Conservation (phyloP, 1,284 basidiomycete species). For the Mycena sp. region DNA sequence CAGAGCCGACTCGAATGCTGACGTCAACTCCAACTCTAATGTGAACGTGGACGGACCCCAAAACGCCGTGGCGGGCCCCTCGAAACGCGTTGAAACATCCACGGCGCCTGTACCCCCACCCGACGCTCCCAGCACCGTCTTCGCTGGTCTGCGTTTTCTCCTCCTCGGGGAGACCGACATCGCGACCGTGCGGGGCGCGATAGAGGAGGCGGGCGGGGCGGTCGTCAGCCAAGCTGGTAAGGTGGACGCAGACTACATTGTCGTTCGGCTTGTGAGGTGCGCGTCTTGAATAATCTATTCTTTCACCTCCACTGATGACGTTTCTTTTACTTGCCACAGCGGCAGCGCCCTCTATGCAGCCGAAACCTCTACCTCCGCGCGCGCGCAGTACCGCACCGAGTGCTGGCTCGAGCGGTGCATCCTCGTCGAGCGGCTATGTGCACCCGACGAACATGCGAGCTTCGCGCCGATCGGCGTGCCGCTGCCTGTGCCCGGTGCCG, state of each 20-base stretch:
- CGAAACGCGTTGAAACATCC: neutral
- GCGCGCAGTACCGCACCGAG: slow-evolving; percentile 76
- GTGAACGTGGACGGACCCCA: too few species aligned
- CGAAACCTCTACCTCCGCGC: slow-evolving; percentile 57
- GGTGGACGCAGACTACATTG: slow-evolving; percentile 67
- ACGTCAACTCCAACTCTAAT: neutral
- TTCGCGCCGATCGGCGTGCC: slow-evolving; percentile 69
- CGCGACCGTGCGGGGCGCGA: slow-evolving; percentile 62
- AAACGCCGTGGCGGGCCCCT: neutral
- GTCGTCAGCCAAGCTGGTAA: slow-evolving; percentile 51
- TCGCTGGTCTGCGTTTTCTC: slow-evolving; percentile 64
- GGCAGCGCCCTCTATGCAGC: slow-evolving; percentile 70
- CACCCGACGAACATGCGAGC: slow-evolving; percentile 66
- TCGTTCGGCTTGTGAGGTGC: slow-evolving; percentile 80
- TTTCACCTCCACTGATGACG: neutral
- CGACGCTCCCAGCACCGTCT: slow-evolving; percentile 50
- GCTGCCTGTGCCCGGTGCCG: slow-evolving; percentile 67
- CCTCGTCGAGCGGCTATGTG: slow-evolving; percentile 72
- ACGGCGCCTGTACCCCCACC: neutral
- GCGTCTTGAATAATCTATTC: slow-evolving; percentile 29
- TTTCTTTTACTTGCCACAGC: slow-evolving; percentile 48
- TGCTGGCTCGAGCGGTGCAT: slow-evolving; percentile 86
- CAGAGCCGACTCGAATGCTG: neutral
- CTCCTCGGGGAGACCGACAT: slow-evolving; percentile 73
- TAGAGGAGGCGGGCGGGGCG: slow-evolving; percentile 67